Base-by-base conservation (phyloP, 2,329 filamentous ascomycete genomes). In the Davidsoniella eucalypti region DNA sequence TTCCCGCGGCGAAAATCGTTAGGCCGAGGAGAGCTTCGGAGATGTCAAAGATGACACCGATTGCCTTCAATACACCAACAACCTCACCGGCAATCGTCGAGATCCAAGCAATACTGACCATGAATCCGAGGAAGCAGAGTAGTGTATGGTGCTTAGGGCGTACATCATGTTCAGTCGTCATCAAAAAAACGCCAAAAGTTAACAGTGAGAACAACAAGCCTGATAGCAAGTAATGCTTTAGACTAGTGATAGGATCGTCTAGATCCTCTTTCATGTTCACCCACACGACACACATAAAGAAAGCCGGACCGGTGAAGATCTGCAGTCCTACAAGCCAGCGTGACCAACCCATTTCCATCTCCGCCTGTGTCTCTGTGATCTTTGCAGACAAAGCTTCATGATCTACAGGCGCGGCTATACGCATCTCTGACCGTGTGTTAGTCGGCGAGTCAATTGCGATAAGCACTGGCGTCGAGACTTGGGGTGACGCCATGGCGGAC, bases 1-100 rank as follows among this genome's bases (percentile, higher is more conserved):
- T 98, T 25, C 92, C 92, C 33, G 95, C 87, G 2, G 92, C 92
- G 63, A 98, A 98, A 50, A 98, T 82, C 14, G 92, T 98, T 47
- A 98, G 74, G 1, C 92, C 92, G 9, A 98, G 74, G 55, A 98
- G 86, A 3, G 92, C 92, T 64, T 98, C 92, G 14, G 84, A 92
- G 61, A 98, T 98, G 59, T 84, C 82, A 51, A 94, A 69, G 47
- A 98, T 86, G 26, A 96, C 84, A 7, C 92, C 92, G 45, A 96
- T 70, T 1, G 92, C 84, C 66, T 98, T 96, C 55, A 98, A 73
- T 5, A 95, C 84, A 29, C 87, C 88, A 4, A 98, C 92, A 4
- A 98, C 92, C 67, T 98, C 90, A 36, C 87, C 86, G 2, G 92
- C 90, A 57, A 98, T 87, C 1, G 87, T 92, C 38, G 87, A 92